phyloP scores from a whole-genome alignment of 1,284 basidiomycete genomes.

The Puccinia polysora region DNA sequence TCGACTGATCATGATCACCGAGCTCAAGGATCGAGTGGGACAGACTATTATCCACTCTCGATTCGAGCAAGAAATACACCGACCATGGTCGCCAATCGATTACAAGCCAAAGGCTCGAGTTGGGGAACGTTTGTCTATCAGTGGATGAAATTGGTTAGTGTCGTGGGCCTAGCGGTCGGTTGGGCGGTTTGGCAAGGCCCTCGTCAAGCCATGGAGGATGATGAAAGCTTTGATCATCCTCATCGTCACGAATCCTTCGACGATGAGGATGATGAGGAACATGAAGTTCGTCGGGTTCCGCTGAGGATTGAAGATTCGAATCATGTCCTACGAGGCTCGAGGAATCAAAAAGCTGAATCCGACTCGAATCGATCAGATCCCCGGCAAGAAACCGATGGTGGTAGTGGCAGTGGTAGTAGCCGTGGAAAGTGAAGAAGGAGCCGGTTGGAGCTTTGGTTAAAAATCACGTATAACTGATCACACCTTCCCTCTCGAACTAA shows the following conservation, averaged over 20 bases:
- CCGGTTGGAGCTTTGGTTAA: too few species aligned
- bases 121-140: slow-evolving; percentile 42
- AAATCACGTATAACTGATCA: too few species aligned
- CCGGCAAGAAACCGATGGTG: too few species aligned
- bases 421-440: too few species aligned
- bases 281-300: too few species aligned
- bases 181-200: slow-evolving; percentile 45
- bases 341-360: too few species aligned
- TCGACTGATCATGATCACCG: slow-evolving; percentile 33
- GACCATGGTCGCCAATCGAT: slow-evolving; percentile 18
- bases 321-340: too few species aligned
- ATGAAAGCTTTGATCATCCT: background rate
- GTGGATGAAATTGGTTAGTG: slow-evolving; percentile 41
- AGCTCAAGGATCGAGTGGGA: slow-evolving; percentile 14
- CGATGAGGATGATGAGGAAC: background rate
- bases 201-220: slow-evolving; percentile 9
- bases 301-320: too few species aligned
- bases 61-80: slow-evolving; percentile 15
- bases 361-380: too few species aligned
- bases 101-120: slow-evolving; percentile 33
- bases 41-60: slow-evolving; percentile 39
- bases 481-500: background rate
- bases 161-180: slow-evolving; percentile 35
- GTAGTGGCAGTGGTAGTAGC: too few species aligned
- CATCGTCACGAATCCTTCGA: background rate